These are phyloP conservation scores for Durusdinium trenchii DNA, from an alignment of 73 alveolate genomes.

Conservation along the genomic window DNA sequence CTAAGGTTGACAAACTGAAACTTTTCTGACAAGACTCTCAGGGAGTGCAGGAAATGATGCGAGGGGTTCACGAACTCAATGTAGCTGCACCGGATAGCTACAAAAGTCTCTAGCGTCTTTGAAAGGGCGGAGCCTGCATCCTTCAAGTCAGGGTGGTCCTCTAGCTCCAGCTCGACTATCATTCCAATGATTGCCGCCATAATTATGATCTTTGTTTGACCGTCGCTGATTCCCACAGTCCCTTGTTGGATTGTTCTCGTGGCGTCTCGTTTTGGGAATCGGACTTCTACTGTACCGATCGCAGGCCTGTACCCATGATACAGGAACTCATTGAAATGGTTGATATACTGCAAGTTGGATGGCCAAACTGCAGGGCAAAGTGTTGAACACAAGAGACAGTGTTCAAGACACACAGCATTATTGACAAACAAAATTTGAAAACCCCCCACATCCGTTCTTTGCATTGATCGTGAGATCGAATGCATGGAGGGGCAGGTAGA, in stretches of 20 bases:
- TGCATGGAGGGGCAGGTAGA: slow-evolving; percentile 19
- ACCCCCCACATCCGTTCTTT: slow-evolving; percentile 28
- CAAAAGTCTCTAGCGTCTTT: neutral
- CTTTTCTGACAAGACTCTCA: neutral
- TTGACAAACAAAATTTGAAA: no score
- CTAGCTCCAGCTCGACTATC: neutral
- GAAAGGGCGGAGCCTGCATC: neutral
- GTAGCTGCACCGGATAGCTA: neutral
- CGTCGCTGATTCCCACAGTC: neutral
- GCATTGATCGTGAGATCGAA: neutral
- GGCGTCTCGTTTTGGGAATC: neutral
- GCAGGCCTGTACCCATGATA: neutral
- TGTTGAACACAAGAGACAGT: neutral
- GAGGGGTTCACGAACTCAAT: neutral
- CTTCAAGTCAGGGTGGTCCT: neutral
- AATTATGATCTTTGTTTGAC: neutral
- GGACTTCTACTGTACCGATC: neutral
- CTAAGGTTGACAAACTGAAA: neutral
- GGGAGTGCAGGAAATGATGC: neutral
- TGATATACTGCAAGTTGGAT: neutral
- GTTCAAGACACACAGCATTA: neutral
- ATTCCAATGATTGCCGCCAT: neutral
- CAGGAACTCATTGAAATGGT: neutral
- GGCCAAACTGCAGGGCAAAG: slow-evolving; percentile 20
- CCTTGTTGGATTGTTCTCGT: neutral